Evolutionary conservation across 2,329 filamentous ascomycete genomes (phyloP).

Genomic region (Trichothecium sympodiale): DNA sequence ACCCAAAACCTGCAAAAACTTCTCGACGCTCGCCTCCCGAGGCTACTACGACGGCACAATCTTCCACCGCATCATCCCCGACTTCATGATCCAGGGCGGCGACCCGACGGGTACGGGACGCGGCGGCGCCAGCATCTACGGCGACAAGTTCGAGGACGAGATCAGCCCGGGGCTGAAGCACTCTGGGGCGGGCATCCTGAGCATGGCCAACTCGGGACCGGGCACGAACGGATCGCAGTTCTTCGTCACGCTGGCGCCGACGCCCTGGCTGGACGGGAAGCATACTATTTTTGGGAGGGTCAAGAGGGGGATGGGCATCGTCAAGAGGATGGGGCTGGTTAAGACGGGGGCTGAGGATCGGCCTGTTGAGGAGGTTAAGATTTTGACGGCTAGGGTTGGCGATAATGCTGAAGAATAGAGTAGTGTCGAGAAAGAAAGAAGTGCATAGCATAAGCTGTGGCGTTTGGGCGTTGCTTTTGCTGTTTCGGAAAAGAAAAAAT

Average conservation of each 20-base stretch:
- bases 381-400: constrained; percentile 61
- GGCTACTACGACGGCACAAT: constrained; percentile 81
- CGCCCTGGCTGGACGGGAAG: constrained; percentile 93
- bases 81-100: constrained; percentile 94
- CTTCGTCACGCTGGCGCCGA: constrained; percentile 88
- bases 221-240: constrained; percentile 95
- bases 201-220: constrained; percentile 91
- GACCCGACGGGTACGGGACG: constrained; percentile 91
- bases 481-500: too few relatives aligned
- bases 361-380: constrained; percentile 72
- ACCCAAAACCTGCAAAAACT: constrained; percentile 83
- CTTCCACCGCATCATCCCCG: constrained; percentile 90
- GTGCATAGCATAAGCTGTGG: too few relatives aligned
- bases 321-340: constrained; percentile 79
- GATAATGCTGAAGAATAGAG: too few relatives aligned
- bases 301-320: constrained; percentile 68
- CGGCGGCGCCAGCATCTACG: constrained; percentile 82
- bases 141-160: constrained; percentile 90
- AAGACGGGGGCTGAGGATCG: constrained; percentile 73
- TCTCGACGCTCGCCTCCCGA: constrained; percentile 63
- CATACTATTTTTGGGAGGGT: constrained; percentile 95
- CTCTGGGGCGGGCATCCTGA: constrained; percentile 84
- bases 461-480: too few relatives aligned
- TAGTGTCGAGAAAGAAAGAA: constrained; percentile 28
- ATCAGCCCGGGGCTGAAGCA: constrained; percentile 71